Evolutionary conservation across 768 basidiomycete genomes (phyloP).

Genomic region (Trametes sanguinea): DNA sequence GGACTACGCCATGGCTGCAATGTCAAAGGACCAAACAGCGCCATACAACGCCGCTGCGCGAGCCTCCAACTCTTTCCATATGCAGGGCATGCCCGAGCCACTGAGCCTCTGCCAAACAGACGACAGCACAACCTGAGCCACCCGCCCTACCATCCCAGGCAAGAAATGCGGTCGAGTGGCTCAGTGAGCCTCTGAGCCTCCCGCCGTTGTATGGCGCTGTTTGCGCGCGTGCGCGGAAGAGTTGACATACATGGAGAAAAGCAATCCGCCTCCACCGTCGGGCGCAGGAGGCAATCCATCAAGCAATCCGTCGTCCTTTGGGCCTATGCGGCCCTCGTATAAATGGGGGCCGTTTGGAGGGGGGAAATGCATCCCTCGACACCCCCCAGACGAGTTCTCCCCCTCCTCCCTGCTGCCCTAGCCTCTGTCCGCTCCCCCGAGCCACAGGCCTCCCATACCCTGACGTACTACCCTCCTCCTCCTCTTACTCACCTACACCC

Average conservation of each 20-base stretch:
- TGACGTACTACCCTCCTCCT: background rate
- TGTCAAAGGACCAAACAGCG: background rate
- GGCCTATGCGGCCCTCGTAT: background rate
- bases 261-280: constrained; percentile 18
- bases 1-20: background rate
- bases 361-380: constrained; percentile 1
- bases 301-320: constrained; percentile 14
- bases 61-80: constrained; percentile 5
- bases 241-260: constrained; percentile 18
- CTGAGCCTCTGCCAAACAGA: constrained; percentile 15
- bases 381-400: constrained; percentile 1
- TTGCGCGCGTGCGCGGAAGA: constrained; percentile 4
- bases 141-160: constrained; percentile 18
- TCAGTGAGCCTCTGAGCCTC: constrained; percentile 6
- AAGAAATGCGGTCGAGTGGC: constrained; percentile 15
- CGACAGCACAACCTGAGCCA: constrained; percentile 17
- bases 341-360: constrained; percentile 1
- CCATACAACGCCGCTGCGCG: constrained; percentile 3
- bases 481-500: background rate
- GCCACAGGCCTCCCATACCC: constrained; percentile 2
- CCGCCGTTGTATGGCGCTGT: constrained; percentile 14
- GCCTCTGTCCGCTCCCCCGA: constrained; percentile 2
- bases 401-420: background rate
- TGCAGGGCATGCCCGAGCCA: constrained; percentile 4
- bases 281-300: constrained; percentile 13